Evolutionary conservation across 352 stramenopile species (phyloP), one percentile per base, ranked within the genome.

Genomic region (Globisporangium canariense): DNA sequence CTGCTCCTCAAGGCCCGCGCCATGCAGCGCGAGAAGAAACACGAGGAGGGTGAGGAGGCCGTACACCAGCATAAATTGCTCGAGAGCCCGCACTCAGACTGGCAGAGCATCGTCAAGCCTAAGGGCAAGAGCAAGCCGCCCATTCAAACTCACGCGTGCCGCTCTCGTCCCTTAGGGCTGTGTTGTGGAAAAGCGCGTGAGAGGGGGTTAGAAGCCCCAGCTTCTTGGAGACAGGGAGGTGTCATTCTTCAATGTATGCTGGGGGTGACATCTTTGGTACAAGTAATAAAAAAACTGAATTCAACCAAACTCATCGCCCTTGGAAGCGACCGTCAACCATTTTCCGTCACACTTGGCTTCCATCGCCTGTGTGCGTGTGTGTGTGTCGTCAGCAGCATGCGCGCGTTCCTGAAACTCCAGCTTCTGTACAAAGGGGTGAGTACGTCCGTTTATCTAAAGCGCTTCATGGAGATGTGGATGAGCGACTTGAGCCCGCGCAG

Each of bases 401-500:
- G 40, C 40, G 40, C 18, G 14, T 49, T 22, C 43, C 16, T 49
- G 43, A 16, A 11, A 41, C 36, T 49, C 18, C 18, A 22, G 43
- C 18, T 49, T 49, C 43, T 49, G 18, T 49, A 49, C 43, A 49
- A 49, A n/a, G 18, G 43, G 14, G 14, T 18, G 43, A 22, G 43
- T 16, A 20, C 3, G 14, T 22, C 43, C 13, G 64, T 69, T 88
- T 91, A 93, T 88, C 83, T 88, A 88, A 93, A 91, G 49, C 85
- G 84, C 81, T 96, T 96, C 74, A 92, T 89, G 54, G 83, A 94
- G 60, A 99, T 95, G 71, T 98, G 94, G 71, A 98, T 92, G 67
- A 99, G 81, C 70, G 92, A 95, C 74, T 99, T 99, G 74, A 98
- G 83, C 14, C 95, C 96, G 72, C 98, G 98, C 65, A 99, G 87